Percentiles rank a stretch among this genome's conserved stretches.
These are phyloP conservation scores for Cronartium ribicola DNA, from an alignment of 1,284 basidiomycete species.

Conservation along the genomic window DNA sequence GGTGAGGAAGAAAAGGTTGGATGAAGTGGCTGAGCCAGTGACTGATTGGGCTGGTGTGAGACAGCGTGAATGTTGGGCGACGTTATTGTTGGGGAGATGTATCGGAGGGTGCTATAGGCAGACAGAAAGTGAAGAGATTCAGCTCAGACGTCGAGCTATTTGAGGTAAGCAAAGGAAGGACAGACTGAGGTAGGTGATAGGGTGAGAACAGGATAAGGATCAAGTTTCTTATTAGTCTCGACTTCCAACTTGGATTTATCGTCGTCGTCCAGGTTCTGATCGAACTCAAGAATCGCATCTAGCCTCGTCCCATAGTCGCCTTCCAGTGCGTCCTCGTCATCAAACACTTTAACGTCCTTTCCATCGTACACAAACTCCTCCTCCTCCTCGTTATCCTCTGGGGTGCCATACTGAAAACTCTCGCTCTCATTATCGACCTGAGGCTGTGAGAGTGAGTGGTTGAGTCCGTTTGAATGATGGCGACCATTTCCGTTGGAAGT, in stretches of 20 bases:
- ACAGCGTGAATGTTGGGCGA: no score
- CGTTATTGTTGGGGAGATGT: no score
- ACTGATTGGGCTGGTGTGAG: conserved; percentile 5
- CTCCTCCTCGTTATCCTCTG: neutral
- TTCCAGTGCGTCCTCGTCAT: conserved; percentile 12
- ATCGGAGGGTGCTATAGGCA: no score
- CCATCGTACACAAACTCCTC: conserved; percentile 35
- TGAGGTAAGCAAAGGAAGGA: no score
- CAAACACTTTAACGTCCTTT: conserved; percentile 27
- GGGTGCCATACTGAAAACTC: neutral
- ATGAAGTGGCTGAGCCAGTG: conserved; percentile 11
- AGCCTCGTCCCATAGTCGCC: conserved; percentile 23
- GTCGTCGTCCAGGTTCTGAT: no score
- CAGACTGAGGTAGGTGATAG: neutral
- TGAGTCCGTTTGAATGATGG: neutral
- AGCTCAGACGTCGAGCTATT: no score
- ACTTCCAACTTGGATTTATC: no score
- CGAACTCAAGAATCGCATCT: conserved; percentile 13
- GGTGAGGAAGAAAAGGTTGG: conserved; percentile 8
- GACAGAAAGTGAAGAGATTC: no score
- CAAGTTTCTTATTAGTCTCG: no score
- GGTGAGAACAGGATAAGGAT: neutral
- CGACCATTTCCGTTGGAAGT: neutral
- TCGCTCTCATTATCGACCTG: neutral
- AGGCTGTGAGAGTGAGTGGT: neutral